phyloP scores from a whole-genome alignment of 2,329 filamentous ascomycete species.

The Tolypocladium pustulatum region DNA sequence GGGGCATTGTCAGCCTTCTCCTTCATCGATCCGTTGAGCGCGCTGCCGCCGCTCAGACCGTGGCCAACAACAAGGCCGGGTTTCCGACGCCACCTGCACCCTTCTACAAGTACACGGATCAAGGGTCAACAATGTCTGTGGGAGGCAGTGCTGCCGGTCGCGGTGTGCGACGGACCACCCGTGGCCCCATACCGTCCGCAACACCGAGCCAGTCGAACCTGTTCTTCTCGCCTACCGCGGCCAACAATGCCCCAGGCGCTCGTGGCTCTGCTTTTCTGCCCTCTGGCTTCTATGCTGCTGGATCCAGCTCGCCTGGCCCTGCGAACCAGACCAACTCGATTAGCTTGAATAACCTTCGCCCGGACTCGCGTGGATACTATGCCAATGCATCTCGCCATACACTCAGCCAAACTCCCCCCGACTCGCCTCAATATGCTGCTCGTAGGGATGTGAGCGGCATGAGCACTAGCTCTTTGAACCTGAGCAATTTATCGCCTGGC shows the following conservation, averaged over 20 bases:
- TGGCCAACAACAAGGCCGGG: slow-evolving; percentile 58
- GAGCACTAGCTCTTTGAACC: slow-evolving; percentile 57
- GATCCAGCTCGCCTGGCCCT: slow-evolving; percentile 39
- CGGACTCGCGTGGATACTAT: slow-evolving; percentile 44
- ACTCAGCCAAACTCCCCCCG: slow-evolving; percentile 46
- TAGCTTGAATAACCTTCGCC: slow-evolving; percentile 49
- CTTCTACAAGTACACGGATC: slow-evolving; percentile 56
- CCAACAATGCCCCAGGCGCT: slow-evolving; percentile 46
- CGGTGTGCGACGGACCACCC: slow-evolving; percentile 38
- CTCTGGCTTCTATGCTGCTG: slow-evolving; percentile 80
- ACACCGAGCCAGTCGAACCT: slow-evolving; percentile 59
- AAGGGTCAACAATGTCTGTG: slow-evolving; percentile 42
- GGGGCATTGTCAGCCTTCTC: slow-evolving; percentile 76
- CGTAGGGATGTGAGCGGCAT: slow-evolving; percentile 48
- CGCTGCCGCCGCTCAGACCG: slow-evolving; percentile 65
- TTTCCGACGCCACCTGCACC: slow-evolving; percentile 47
- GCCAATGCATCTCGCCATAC: slow-evolving; percentile 28
- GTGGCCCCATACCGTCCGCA: slow-evolving; percentile 40
- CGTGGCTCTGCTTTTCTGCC: slow-evolving; percentile 77
- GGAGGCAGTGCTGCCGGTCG: slow-evolving; percentile 32
- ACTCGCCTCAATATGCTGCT: slow-evolving; percentile 47
- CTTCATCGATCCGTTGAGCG: slow-evolving; percentile 85
- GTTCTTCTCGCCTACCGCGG: slow-evolving; percentile 93
- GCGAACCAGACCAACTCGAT: slow-evolving; percentile 42
- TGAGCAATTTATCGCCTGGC: slow-evolving; percentile 45